phyloP scores from a whole-genome alignment of 2,329 filamentous ascomycete genomes.

The Phoma sp. region DNA sequence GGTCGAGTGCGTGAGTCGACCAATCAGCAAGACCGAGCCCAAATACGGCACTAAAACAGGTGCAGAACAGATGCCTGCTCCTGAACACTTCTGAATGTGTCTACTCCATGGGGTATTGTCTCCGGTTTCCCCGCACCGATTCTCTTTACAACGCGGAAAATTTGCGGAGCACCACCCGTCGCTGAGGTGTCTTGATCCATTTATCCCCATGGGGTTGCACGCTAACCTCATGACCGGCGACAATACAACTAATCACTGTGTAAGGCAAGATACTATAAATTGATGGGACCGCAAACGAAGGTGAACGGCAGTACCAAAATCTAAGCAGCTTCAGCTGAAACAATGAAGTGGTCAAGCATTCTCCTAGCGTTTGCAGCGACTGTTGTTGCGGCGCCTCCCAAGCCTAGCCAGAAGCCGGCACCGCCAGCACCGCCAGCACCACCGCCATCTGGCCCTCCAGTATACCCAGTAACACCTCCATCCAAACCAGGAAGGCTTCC shows the following conservation, averaged over 20 bases:
- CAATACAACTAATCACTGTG: background rate
- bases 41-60: background rate
- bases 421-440: background rate
- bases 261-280: background rate
- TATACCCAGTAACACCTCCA: background rate
- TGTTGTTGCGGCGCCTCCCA: background rate
- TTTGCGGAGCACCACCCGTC: background rate
- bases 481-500: background rate
- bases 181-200: no score
- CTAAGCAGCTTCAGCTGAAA: background rate
- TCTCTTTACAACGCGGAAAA: background rate
- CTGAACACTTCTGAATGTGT: background rate
- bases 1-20: background rate
- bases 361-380: background rate
- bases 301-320: background rate
- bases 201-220: background rate
- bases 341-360: background rate
- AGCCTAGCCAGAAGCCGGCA: conserved; percentile 1
- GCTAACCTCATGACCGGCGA: background rate
- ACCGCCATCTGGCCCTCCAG: background rate
- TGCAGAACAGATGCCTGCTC: background rate
- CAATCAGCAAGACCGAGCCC: background rate
- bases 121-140: background rate
- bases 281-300: background rate
- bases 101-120: background rate